A percentile compares a stretch with the other conserved stretches of the same genome.
Evolutionary conservation across 2,329 filamentous ascomycete species (phyloP).

Genomic region (Penicillium freii): DNA sequence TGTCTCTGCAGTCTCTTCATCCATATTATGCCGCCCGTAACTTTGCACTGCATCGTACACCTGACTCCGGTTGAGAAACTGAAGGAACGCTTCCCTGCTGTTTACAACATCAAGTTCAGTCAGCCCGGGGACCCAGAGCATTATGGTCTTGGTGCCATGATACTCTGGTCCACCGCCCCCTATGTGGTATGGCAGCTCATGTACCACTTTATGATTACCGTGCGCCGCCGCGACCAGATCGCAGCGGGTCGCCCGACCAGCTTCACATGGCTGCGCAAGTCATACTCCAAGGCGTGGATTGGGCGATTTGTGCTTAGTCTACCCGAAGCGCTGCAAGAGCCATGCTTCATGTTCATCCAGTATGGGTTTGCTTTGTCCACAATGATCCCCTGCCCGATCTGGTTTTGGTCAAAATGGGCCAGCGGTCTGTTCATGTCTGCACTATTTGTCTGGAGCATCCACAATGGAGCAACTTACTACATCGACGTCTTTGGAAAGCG

Average conservation of each 20-base stretch:
- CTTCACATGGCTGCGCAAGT: constrained; percentile 93
- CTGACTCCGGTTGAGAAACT: constrained; percentile 67
- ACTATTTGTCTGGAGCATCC: constrained; percentile 92
- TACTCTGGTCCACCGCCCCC: constrained; percentile 88
- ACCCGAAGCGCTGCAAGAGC: constrained; percentile 73
- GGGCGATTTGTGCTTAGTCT: constrained; percentile 80
- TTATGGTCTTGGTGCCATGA: constrained; percentile 80
- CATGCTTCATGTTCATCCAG: constrained; percentile 94
- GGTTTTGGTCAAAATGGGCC: constrained; percentile 86
- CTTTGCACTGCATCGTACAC: constrained; percentile 89
- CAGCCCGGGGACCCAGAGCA: constrained; percentile 70
- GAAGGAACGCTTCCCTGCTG: constrained; percentile 72
- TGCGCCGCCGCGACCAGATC: constrained; percentile 92
- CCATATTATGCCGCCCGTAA: constrained; percentile 96
- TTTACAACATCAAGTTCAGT: constrained; percentile 74
- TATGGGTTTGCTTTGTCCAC: constrained; percentile 87
- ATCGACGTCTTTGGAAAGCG: constrained; percentile 96
- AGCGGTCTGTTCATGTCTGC: constrained; percentile 72
- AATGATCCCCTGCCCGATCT: constrained; percentile 90
- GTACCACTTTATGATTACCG: constrained; percentile 94
- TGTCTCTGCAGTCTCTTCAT: constrained; percentile 72
- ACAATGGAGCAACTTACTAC: constrained; percentile 96
- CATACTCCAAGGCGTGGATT: constrained; percentile 85
- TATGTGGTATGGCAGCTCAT: constrained; percentile 89
- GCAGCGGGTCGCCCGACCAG: constrained; percentile 92